Base-by-base conservation (phyloP, 139 green algal genomes). In the Micractinium sp. region DNA sequence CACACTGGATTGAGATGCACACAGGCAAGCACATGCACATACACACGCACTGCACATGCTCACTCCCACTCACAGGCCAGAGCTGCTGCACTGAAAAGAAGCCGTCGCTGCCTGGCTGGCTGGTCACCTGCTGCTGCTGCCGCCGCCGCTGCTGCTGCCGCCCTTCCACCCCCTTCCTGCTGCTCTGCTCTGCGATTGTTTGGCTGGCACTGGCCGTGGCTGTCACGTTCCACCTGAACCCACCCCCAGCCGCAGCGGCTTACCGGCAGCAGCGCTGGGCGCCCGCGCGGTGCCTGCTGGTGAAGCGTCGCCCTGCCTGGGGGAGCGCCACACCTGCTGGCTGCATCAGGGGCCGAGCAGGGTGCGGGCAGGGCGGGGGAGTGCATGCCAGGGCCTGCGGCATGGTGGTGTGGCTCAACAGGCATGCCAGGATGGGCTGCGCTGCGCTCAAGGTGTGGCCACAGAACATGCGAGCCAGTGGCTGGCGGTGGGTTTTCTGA, bases 211-310 rank as follows among this genome's bases (percentile, higher is more conserved):
- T n/a, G n/a, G n/a, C n/a, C n/a, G n/a, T n/a, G n/a, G n/a, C n/a
- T n/a, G n/a, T n/a, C 36, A 38, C 74, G 14, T n/a, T 33, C 33
- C 14, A 53, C 33, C 74, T 0, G 12, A 18, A 35, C 74, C 74
- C 25, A 14, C n/a, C 7, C 33, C 39, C 36, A 12, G 33, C 33
- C 36, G 35, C 74, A 80, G 36, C 63, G 74, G 78, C 78, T 84
- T 84, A 84, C 78, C 78, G 78, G 41, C 78, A 84, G 78, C 41
- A 63, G 78, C 78, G 31, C 41, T 12, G 27, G 29, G 41, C 78
- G 78, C 78, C 78, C 78, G 74, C n/a, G 16, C n/a, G n/a, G 15
- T 41, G 12, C 63, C 63, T 5, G 63, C 20, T 71, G 63, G 20
- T 16, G 63, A 2, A 71, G 63, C 20, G 20, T 80, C n/a, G 33